Conservation (phyloP, 2,329 filamentous ascomycete species). For the Exophiala phaeomuriformis region DNA sequence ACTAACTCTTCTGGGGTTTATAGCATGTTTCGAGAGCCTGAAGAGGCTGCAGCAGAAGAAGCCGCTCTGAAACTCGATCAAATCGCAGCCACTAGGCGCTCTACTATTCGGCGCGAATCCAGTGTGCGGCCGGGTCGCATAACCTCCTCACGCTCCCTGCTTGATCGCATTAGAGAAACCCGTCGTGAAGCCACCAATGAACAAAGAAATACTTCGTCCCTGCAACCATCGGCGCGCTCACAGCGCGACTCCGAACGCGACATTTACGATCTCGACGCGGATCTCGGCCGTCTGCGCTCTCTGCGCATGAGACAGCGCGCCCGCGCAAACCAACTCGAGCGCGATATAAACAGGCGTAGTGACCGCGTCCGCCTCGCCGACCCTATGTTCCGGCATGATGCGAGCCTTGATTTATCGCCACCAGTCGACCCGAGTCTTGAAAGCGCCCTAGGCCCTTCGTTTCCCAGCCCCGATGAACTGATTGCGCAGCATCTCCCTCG, state of each 20-base stretch:
- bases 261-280: constrained; percentile 13
- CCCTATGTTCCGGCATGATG: constrained; percentile 1
- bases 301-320: constrained; percentile 12
- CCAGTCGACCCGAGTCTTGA: constrained; percentile 1
- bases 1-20: constrained; percentile 8
- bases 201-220: not conserved
- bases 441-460: constrained; percentile 1
- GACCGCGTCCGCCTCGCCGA: not conserved
- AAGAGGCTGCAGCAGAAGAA: constrained; percentile 38
- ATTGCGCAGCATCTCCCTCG: constrained; percentile 30
- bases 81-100: constrained; percentile 45
- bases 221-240: not conserved
- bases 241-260: constrained; percentile 10
- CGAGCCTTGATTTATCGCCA: constrained; percentile 2
- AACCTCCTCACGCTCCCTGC: constrained; percentile 9
- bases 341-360: constrained; percentile 1
- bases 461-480: constrained; percentile 3
- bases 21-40: constrained; percentile 51
- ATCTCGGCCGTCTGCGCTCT: constrained; percentile 16
- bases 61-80: constrained; percentile 46
- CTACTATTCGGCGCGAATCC: constrained; percentile 50
- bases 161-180: constrained; percentile 17
- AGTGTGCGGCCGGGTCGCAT: constrained; percentile 28
- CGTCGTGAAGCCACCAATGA: constrained; percentile 10
- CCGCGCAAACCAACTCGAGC: constrained; percentile 6